Percentiles rank a stretch among this genome's conserved stretches.
phyloP scores from a whole-genome alignment of 202 grass and related monocot genomes.

The Eragrostis tef region DNA sequence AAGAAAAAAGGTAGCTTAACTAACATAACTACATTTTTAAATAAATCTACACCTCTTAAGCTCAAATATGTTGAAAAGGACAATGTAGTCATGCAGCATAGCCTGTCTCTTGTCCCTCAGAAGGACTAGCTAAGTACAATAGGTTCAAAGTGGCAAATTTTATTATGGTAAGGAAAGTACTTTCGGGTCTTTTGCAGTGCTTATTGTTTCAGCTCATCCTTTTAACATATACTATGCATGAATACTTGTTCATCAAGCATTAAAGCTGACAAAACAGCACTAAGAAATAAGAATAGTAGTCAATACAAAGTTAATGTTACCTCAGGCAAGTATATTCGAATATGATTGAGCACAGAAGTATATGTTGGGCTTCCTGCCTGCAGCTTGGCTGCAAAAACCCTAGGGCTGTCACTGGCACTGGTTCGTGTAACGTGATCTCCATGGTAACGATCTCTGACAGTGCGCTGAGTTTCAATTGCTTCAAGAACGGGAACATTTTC shows the following conservation, averaged over 20 bases:
- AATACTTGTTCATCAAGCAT: slow-evolving; percentile 34
- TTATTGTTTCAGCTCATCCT: slow-evolving; percentile 20
- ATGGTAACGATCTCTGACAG: slow-evolving; percentile 68
- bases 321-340: slow-evolving; percentile 97
- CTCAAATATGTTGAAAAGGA: slow-evolving; percentile 14
- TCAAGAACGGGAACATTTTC: slow-evolving; percentile 89
- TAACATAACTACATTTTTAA: slow-evolving; percentile 18
- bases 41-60: not conserved
- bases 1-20: slow-evolving; percentile 25
- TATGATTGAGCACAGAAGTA: slow-evolving; percentile 88
- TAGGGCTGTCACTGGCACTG: slow-evolving; percentile 69
- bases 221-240: slow-evolving; percentile 14
- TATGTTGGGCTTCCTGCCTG: slow-evolving; percentile 94
- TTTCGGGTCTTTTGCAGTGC: not conserved
- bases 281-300: not conserved
- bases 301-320: slow-evolving; percentile 59
- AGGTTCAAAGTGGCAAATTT: slow-evolving; percentile 9
- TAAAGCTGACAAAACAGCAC: slow-evolving; percentile 6
- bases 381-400: slow-evolving; percentile 87
- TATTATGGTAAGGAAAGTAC: slow-evolving; percentile 8
- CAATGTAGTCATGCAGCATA: not conserved
- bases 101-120: not conserved
- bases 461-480: slow-evolving; percentile 82
- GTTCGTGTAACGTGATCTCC: slow-evolving; percentile 63
- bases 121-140: slow-evolving; percentile 17